Base-by-base conservation (phyloP, 805 yeast species). In the Yamadazyma nakazawae region DNA sequence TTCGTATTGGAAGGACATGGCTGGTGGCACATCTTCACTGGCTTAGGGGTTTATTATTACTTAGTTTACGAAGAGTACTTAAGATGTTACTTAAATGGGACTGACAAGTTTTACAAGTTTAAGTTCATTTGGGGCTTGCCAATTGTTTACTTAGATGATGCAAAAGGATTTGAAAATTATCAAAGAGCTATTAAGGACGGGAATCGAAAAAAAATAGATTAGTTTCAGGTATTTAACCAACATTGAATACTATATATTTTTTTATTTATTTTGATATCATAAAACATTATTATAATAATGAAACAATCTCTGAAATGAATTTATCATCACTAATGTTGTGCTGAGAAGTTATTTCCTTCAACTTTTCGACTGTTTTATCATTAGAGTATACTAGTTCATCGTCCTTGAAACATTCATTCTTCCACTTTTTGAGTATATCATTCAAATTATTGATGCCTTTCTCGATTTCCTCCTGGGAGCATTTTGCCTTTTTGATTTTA, bases 11-110 rank as follows among this genome's bases (percentile, higher is more conserved):
- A 92, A 64, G 85, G 96, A 25, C 98, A 92, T 59, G 96, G 96
- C 19, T 92, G 97, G 97, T 92, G 98, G 98, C 98, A 92, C 61
- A 68, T 87, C 10, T 75, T 87, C 53, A 87, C 94, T 0, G 96
- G 96, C 0, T 70, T 82, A 17, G 96, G 97, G 1, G 94, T 92
- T 10, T 92, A 92, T 64, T 85, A 76, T 61, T 91, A 88, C 67
- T 76, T 91, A 53, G 81, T 86, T 3, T 89, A 85, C 60, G 76
- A 86, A 58, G 91, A 89, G 68, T 80, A 85, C 52, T 68, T 91
- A 51, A 76, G 92, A 54, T 69, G 85, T 28, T 81, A 84, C 65
- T 76, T 88, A 60, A 71, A 72, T 13, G 83, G 82, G 5, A 67
- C 69, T n/a, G 78, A 79, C 24, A 66, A 75, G 24, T 71, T 78